These are phyloP conservation scores for Annulohypoxylon bovei DNA, from an alignment of 495 filamentous ascomycete species.

Conservation along the genomic window DNA sequence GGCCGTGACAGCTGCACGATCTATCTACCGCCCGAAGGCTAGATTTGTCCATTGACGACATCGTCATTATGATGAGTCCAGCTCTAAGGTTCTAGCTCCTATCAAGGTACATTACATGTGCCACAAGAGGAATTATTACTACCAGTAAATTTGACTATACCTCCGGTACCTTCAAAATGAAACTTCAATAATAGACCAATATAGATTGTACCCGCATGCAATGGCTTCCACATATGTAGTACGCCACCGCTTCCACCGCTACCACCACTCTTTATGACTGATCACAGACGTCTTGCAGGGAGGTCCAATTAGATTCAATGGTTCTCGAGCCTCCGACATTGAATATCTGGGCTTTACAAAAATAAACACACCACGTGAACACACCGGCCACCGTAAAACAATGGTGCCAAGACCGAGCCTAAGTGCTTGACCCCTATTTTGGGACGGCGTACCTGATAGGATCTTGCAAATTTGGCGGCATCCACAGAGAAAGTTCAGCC, in stretches of 20 bases:
- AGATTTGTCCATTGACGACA: conserved; percentile 24
- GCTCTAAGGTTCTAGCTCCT: conserved; percentile 6
- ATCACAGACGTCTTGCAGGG: conserved; percentile 20
- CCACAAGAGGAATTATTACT: not conserved
- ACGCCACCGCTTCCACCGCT: conserved; percentile 27
- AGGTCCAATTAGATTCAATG: conserved; percentile 26
- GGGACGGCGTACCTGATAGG: conserved; percentile 24
- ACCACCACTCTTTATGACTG: conserved; percentile 22
- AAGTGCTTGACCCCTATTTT: conserved; percentile 20
- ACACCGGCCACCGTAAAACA: conserved; percentile 20
- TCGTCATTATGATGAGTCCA: conserved; percentile 35
- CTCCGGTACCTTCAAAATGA: conserved; percentile 3
- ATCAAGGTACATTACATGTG: not conserved
- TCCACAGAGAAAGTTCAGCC: conserved; percentile 23
- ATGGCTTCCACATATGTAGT: conserved; percentile 16
- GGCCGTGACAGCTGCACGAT: conserved; percentile 34
- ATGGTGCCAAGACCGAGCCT: conserved; percentile 32
- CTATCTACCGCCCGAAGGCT: conserved; percentile 25
- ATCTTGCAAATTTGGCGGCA: conserved; percentile 4
- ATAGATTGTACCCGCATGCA: conserved; percentile 22
- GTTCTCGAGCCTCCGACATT: conserved; percentile 31
- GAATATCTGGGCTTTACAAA: conserved; percentile 28
- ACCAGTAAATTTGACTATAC: conserved; percentile 9
- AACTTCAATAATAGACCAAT: conserved; percentile 17
- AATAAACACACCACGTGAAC: conserved; percentile 40